Base-by-base conservation (phyloP, 257 asterid species). In the Petunia axillaris region DNA sequence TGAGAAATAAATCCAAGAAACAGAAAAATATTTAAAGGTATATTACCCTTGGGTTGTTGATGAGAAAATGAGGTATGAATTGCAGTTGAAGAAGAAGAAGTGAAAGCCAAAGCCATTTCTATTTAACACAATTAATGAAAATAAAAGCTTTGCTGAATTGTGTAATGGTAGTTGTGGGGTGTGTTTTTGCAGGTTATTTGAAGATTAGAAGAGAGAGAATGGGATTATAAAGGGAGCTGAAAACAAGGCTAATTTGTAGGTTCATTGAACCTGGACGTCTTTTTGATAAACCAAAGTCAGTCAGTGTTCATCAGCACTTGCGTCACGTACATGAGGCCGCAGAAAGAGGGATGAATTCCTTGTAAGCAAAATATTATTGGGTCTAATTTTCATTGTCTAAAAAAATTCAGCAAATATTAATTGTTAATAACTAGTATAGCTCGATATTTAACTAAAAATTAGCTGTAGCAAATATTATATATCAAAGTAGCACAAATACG, bases 241-340 rank as follows among this genome's bases (percentile, higher is more conserved):
- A 62, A 77, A 84, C 35, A 53, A 14, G 80, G 82, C 65, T 67
- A 88, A 53, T 1, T 3, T 25, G 9, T 64, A 86, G 93, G 82
- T 93, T 79, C 97, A 90, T 88, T 89, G 97, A 89, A 91, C 85
- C 85, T 93, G 90, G 97, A 91, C 93, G 89, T 80, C 53, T 76
- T 93, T 85, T 54, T 0, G 88, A 83, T 14, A 25, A 25, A 25
- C 25, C 25, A 25, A 25, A 25, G 25, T 25, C 25, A 25, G 25
- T 25, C 25, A 25, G 37, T 67, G 59, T 53, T 62, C 11, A 76
- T 91, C 93, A 87, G 91, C 91, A 64, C 85, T 79, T 70, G 44
- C 88, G 93, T 92, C 97, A 87, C 79, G 87, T 75, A 52, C 25
- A 25, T 25, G 25, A 25, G 91, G 86, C 88, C 80, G 74, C 79